Base-by-base conservation (phyloP, 805 yeast species). In the Yarrowia osloensis region DNA sequence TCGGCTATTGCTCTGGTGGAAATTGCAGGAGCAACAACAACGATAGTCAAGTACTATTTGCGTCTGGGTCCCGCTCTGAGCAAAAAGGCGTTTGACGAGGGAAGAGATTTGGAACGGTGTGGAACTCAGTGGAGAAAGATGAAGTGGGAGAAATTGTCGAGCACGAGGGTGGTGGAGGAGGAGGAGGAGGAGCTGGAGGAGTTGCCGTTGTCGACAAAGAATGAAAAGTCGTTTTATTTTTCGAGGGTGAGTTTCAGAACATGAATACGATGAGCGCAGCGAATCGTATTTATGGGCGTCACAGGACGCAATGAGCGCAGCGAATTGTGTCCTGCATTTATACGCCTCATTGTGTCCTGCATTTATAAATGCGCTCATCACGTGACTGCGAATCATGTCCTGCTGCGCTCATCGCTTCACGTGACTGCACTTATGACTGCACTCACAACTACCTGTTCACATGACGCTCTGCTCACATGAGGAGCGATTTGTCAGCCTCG, bases 191-290 rank as follows among this genome's bases (percentile, higher is more conserved):
- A 21, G 19, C 66, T 44, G 19, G 54, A 44, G 54, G 54, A 61
- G 44, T 26, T 46, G n/a, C 49, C 66, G 6, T 78, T 44, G 85
- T 81, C 85, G 4, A 76, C 89, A 68, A 81, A 79, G 40, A 89
- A 90, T 70, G 98, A 93, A 74, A 88, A 88, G 71, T 86, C 92
- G 13, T 93, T 90, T 77, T 85, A 83, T 71, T 93, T 91, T 73
- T 87, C 89, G 69, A 79, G 66, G 19, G 70, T 66, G 6, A 28
- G 35, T 5, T 66, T 61, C 24, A 9, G 63, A 7, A 37, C n/a
- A n/a, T n/a, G n/a, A n/a, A n/a, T n/a, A n/a, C n/a, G n/a, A n/a
- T n/a, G n/a, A n/a, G n/a, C n/a, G n/a, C n/a, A n/a, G n/a, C n/a
- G n/a, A n/a, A n/a, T n/a, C n/a, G n/a, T n/a, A n/a, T n/a, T n/a